A percentile compares a stretch with the other conserved stretches of the same genome.
phyloP scores from a whole-genome alignment of 2,329 filamentous ascomycete genomes.

The Epichloe amarillans region DNA sequence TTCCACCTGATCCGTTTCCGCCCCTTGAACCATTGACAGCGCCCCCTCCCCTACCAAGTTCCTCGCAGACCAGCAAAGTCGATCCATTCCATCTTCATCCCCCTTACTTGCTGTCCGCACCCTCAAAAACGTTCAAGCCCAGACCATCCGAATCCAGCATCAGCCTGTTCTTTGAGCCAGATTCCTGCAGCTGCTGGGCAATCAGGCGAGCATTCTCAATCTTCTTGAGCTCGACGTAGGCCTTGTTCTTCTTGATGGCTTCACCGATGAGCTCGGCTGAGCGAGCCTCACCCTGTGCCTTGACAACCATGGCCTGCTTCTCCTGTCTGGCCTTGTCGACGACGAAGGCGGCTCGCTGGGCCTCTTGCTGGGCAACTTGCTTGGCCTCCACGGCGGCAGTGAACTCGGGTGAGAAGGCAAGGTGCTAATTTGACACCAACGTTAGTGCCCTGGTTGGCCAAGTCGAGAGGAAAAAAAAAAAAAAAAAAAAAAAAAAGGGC shows the following conservation, averaged over 20 bases:
- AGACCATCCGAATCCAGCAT: conserved; percentile 85
- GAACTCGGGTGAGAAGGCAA: conserved; percentile 62
- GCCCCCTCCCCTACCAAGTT: background rate
- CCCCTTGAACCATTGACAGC: background rate
- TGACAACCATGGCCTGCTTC: conserved; percentile 97
- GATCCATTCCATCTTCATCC: background rate
- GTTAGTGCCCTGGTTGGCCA: background rate
- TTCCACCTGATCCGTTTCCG: background rate
- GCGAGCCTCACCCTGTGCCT: conserved; percentile 95
- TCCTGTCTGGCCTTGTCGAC: conserved; percentile 98
- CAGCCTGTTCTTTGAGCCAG: conserved; percentile 79
- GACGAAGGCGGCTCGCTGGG: conserved; percentile 90
- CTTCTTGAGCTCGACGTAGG: conserved; percentile 93
- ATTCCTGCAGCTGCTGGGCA: conserved; percentile 76
- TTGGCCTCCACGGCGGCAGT: conserved; percentile 62
- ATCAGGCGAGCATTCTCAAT: conserved; percentile 92
- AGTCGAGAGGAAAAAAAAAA: background rate
- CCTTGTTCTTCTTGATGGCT: conserved; percentile 97
- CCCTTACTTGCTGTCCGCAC: conserved; percentile 30
- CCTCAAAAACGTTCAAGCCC: conserved; percentile 71
- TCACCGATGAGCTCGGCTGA: conserved; percentile 97
- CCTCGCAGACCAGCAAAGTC: background rate
- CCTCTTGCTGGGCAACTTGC: conserved; percentile 77
- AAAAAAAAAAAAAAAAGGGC: too few species aligned
- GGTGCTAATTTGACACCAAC: conserved; percentile 33